Base-by-base conservation (phyloP, 331 rosid species). In the Acacia pycnantha region DNA sequence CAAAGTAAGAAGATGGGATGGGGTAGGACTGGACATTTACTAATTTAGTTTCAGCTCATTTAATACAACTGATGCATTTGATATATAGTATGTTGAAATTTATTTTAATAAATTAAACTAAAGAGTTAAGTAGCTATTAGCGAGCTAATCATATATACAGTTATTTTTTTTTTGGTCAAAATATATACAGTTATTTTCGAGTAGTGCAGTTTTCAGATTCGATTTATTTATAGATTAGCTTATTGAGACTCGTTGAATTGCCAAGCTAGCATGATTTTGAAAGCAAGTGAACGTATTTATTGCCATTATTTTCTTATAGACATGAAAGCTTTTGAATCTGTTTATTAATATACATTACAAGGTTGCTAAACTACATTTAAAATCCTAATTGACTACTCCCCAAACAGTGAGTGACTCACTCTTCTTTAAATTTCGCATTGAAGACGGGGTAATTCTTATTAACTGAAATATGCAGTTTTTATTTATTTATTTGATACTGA, bases 321-420 rank as follows among this genome's bases (percentile, higher is more conserved):
- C 27, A 54, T 10, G 47, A 64, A 77, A 33, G 46, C 24, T 18
- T 4, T 13, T 29, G 31, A 33, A 68, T 29, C 43, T 8, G 12
- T 69, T 29, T 31, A 75, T 74, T 48, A 50, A 29, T 43, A 22
- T 62, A 27, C 43, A 31, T 31, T n/a, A 11, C 16, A 26, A n/a
- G 65, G 4, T 53, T 48, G 78, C 37, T 68, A 18, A 41, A n/a
- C n/a, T 29, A 62, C 44, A 74, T 68, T 73, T 68, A 75, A 80
- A 59, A 47, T 31, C 24, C 26, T 44, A 69, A 69, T 59, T 76
- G 31, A 76, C 33, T 24, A 19, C 48, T 41, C 27, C 4, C 33
- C 33, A 59, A 59, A 24, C 31, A 22, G 16, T 3, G 29, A 58
- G 13, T 11, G 46, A 9, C 12, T 43, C 65, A 56, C 62, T 21